A percentile compares a stretch with the other conserved stretches of the same genome.
These are phyloP conservation scores for Macrotyloma uniflorum DNA, from an alignment of 306 rosid species.

Conservation along the genomic window DNA sequence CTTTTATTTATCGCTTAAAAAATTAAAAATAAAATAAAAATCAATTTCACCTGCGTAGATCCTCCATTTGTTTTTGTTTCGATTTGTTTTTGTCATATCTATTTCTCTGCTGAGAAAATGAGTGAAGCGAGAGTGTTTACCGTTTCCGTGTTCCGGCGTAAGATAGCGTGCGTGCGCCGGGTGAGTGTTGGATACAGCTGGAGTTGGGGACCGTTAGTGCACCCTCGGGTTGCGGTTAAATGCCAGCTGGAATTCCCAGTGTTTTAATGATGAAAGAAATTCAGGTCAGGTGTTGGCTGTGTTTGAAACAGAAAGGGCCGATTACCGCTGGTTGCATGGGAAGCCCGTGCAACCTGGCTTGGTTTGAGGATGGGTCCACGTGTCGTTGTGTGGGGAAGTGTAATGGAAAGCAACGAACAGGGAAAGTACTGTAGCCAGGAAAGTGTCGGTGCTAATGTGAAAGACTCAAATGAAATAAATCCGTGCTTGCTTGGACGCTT, in stretches of 20 bases:
- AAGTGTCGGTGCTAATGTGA: conserved; percentile 51
- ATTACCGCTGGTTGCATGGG: conserved; percentile 11
- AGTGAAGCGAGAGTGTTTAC: not conserved
- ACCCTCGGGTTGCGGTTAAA: conserved; percentile 44
- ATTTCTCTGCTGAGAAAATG: not conserved
- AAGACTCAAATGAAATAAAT: not conserved
- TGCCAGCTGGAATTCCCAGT: conserved; percentile 58
- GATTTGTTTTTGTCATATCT: not conserved
- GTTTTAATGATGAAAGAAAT: not conserved
- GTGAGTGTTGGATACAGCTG: conserved; percentile 60
- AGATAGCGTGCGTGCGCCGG: conserved; percentile 43
- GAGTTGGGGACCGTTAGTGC: conserved; percentile 60
- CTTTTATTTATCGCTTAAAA: not conserved
- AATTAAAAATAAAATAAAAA: not conserved
- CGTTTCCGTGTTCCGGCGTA: conserved; percentile 16
- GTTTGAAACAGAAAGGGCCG: not conserved
- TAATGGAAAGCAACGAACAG: not conserved
- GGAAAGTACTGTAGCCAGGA: not conserved
- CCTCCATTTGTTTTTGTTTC: not conserved
- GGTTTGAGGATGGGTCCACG: conserved; percentile 16
- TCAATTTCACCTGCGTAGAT: not conserved
- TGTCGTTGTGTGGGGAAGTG: conserved; percentile 10
- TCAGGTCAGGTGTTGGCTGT: conserved; percentile 21
- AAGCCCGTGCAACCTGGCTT: not conserved
- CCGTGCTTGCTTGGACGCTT: not conserved